Percentiles rank a stretch among this genome's conserved stretches.
Evolutionary conservation across 768 basidiomycete genomes (phyloP).

Genomic region (Amanita inopinata): DNA sequence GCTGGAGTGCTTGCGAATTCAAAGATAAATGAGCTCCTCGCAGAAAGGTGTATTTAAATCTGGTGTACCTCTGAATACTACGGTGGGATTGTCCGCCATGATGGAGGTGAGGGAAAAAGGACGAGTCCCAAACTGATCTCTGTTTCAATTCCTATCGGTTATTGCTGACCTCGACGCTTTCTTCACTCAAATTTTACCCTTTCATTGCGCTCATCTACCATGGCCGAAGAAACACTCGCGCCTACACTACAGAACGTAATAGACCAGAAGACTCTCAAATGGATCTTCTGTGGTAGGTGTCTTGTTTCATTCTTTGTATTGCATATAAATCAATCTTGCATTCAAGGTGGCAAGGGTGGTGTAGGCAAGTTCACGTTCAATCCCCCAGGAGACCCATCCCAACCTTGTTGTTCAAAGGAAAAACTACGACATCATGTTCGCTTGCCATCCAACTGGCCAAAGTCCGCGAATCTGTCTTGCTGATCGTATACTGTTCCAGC

Average conservation of each 20-base stretch:
- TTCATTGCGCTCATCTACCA: conserved; percentile 18
- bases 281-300: conserved; percentile 94
- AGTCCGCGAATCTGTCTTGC: conserved; percentile 87
- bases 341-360: conserved; percentile 92
- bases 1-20: conserved; percentile 56
- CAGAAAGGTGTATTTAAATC: too few relatives aligned
- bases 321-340: conserved; percentile 9
- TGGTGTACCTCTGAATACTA: conserved; percentile 33
- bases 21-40: conserved; percentile 10
- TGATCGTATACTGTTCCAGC: conserved; percentile 60
- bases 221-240: conserved; percentile 58
- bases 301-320: conserved; percentile 6
- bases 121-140: not conserved
- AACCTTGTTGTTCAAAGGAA: conserved; percentile 52
- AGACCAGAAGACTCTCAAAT: conserved; percentile 88
- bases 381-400: conserved; percentile 1
- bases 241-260: conserved; percentile 91
- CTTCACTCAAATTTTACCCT: not conserved
- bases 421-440: conserved; percentile 97
- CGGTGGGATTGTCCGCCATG: conserved; percentile 23
- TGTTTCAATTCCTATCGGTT: not conserved
- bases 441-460: conserved; percentile 93
- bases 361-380: conserved; percentile 57
- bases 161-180: not conserved
- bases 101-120: not conserved